Conservation (phyloP, 2,329 filamentous ascomycete genomes). For the Epichloe elymi region DNA sequence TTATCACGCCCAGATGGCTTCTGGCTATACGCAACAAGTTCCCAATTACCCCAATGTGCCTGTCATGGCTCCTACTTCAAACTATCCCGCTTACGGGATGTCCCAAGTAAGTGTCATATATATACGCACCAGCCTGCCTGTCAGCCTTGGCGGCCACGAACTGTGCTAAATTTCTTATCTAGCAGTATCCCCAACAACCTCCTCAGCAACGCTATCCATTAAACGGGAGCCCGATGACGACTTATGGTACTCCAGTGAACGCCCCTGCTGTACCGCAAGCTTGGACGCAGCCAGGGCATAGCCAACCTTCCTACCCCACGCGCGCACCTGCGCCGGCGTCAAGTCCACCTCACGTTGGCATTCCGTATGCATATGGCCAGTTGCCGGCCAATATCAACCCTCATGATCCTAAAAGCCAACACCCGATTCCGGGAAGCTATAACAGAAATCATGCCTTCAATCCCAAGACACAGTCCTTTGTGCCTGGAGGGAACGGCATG, state of each 20-base stretch:
- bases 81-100: conserved; percentile 34
- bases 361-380: conserved; percentile 67
- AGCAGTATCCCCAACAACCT: conserved; percentile 18
- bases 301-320: conserved; percentile 17
- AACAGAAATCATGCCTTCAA: conserved; percentile 75
- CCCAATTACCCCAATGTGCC: conserved; percentile 32
- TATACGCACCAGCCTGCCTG: neutral
- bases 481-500: conserved; percentile 47
- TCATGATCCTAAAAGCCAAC: conserved; percentile 60
- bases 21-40: conserved; percentile 30
- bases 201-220: conserved; percentile 19
- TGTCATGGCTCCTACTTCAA: conserved; percentile 26
- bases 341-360: conserved; percentile 18
- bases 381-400: conserved; percentile 57
- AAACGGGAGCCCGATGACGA: conserved; percentile 22
- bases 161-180: neutral
- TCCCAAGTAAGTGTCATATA: conserved; percentile 27
- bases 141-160: neutral
- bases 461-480: conserved; percentile 84
- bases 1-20: conserved; percentile 32
- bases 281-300: conserved; percentile 25
- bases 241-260: conserved; percentile 22
- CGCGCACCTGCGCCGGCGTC: conserved; percentile 18
- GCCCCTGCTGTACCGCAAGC: conserved; percentile 17
- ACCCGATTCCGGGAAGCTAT: conserved; percentile 74